phyloP scores from a whole-genome alignment of 108 stramenopile species.

The Seminavis robusta region DNA sequence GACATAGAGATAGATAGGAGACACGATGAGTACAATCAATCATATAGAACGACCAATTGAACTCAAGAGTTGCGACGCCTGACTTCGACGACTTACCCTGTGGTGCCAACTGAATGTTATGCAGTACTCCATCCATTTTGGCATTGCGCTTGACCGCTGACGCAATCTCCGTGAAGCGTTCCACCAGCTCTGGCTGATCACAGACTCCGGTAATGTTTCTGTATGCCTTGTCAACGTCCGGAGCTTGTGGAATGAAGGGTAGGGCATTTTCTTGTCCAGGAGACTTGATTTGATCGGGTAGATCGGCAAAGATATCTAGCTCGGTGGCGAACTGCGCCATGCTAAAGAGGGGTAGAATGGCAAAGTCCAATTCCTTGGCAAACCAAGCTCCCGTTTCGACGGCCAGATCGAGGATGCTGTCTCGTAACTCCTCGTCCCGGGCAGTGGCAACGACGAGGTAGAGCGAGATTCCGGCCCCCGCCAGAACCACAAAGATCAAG shows the following conservation, averaged over 20 bases:
- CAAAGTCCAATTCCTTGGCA: conserved; percentile 14
- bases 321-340: conserved; percentile 25
- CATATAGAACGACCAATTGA: no score
- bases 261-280: not conserved
- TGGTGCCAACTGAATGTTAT: conserved; percentile 29
- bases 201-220: conserved; percentile 29
- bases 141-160: conserved; percentile 19
- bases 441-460: not conserved
- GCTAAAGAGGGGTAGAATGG: conserved; percentile 26
- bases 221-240: not conserved
- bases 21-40: no score
- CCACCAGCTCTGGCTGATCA: conserved; percentile 10
- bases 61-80: no score
- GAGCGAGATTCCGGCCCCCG: conserved; percentile 4
- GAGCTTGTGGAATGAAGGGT: no score
- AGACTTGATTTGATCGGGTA: conserved; percentile 15
- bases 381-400: conserved; percentile 24
- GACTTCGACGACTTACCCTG: no score
- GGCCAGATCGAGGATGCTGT: conserved; percentile 6
- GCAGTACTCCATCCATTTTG: conserved; percentile 16
- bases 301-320: conserved; percentile 11
- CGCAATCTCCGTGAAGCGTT: conserved; percentile 21
- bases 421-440: not conserved
- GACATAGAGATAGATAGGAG: no score
- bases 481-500: conserved; percentile 9